Base-by-base conservation (phyloP, 2,329 filamentous ascomycete species). In the Xylariaceae sp. region DNA sequence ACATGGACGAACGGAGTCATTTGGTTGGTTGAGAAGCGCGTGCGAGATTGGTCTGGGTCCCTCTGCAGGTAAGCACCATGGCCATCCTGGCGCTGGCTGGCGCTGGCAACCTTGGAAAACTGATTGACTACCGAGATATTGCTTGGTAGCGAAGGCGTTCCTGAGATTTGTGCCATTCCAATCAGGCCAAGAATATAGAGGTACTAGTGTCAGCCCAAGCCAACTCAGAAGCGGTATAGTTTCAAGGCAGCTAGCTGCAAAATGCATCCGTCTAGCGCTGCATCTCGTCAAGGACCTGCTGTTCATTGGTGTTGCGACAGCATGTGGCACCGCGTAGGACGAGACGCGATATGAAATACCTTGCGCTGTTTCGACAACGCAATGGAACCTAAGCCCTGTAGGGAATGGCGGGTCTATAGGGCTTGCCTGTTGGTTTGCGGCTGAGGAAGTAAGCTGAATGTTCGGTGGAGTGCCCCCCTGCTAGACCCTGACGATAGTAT, bases 361-460 rank as follows among this genome's bases (percentile, higher is more conserved):
- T 21, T 40, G 21, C 21, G 11, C n/a, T 19, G 12, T 5, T 39
- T 33, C 21, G 49, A 31, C 23, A 17, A 40, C 39, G 49, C 19
- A 19, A 45, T 26, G 26, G 39, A 49, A 21, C 39, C 54, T 31
- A 49, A 33, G 50, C 55, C 50, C 21, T 17, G 16, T 39, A 41
- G 29, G 31, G 45, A 41, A 36, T 53, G 34, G 56, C 28, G 41
- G 33, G 28, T 39, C 19, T 36, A 16, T 29, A 37, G 26, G 24
- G 19, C 11, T 14, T 31, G 12, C 12, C 28, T 36, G 53, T 29
- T 49, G 23, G 48, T 21, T 29, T 52, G 47, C 41, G 56, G 56
- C 56, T 60, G 56, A 60, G 28, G 28, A 24, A 11, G 29, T 31
- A 17, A 53, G 56, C 56, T 58, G 56, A 54, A n/a, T 26, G 24